Base-by-base conservation (phyloP, 345 rosid species). In the Adansonia digitata region DNA sequence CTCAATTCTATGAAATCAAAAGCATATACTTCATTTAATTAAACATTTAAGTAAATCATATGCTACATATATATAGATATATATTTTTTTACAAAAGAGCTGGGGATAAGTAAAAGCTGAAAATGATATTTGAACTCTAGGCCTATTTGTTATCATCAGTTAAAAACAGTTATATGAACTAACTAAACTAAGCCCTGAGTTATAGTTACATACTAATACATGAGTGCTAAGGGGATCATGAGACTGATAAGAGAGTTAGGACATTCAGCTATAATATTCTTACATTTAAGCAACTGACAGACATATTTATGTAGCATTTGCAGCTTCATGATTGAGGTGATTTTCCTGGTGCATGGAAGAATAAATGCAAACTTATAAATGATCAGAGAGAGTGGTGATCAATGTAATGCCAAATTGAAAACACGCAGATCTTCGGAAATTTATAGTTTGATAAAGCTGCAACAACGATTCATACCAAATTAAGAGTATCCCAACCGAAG, bases 401-500 rank as follows among this genome's bases (percentile, higher is more conserved):
- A 11, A 26, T 11, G 0, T 31, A n/a, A 31, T 56, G 31, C 34
- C 61, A 24, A 56, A 56, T 24, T 12, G 34, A 24, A 24, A 56
- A 10, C 31, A 26, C 61, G n/a, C 31, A 6, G 12, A 31, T 56
- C 35, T 5, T 57, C 27, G 18, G 4, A 34, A 5, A 39, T n/a
- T 39, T 39, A 31, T 31, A 31, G 3, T n/a, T 31, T 31, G 34
- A 31, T 31, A 31, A 31, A 31, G 34, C 34, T 27, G 72, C 72
- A 68, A 24, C 31, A n/a, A 13, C 3, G 26, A 5, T 24, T 26
- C 9, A 9, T 13, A 1, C 14, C n/a, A n/a, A 31, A 59, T 81
- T 85, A 87, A 61, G 92, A 82, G 69, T 81, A 86, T 9, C 98
- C 97, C 80, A 92, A 82, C 55, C 98, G 93, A 85, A 94, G 98